A percentile compares a stretch with the other conserved stretches of the same genome.
Evolutionary conservation across 148 eudicot species (phyloP).

Genomic region (Linanthus parryae): DNA sequence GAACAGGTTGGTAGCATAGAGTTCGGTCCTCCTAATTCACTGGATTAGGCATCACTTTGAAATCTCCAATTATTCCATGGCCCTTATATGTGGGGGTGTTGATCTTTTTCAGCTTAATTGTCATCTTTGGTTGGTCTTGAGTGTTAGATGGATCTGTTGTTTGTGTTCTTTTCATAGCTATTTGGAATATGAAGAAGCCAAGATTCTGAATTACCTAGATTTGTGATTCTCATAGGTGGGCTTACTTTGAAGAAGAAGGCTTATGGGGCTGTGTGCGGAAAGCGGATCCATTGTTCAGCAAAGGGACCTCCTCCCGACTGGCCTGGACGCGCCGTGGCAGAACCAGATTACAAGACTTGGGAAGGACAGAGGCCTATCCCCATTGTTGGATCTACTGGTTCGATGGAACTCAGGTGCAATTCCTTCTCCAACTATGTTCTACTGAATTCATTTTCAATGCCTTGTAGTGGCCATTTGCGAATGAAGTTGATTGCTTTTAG

Average conservation of each 20-base stretch:
- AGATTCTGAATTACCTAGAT: neutral
- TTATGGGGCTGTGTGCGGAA: slow-evolving; percentile 28
- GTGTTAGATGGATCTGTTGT: neutral
- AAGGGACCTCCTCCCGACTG: slow-evolving; percentile 96
- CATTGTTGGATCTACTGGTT: slow-evolving; percentile 93
- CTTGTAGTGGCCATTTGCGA: too few relatives aligned
- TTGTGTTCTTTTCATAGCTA: neutral
- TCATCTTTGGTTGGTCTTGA: neutral
- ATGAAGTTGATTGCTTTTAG: too few relatives aligned
- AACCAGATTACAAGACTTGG: slow-evolving; percentile 64
- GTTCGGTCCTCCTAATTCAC: too few relatives aligned
- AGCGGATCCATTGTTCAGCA: slow-evolving; percentile 66
- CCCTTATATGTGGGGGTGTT: neutral
- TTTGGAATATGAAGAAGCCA: neutral
- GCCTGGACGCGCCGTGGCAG: slow-evolving; percentile 85
- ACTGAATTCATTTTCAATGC: too few relatives aligned
- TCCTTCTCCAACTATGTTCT: too few relatives aligned
- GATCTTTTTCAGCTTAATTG: neutral
- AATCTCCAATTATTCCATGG: neutral
- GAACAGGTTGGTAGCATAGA: neutral
- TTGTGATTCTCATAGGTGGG: slow-evolving; percentile 38
- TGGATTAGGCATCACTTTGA: neutral
- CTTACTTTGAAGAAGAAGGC: slow-evolving; percentile 55
- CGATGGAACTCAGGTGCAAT: slow-evolving; percentile 92
- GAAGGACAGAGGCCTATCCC: slow-evolving; percentile 94